These are phyloP conservation scores for Psilocybe subaeruginosa DNA, from an alignment of 768 basidiomycete genomes.

Conservation along the genomic window DNA sequence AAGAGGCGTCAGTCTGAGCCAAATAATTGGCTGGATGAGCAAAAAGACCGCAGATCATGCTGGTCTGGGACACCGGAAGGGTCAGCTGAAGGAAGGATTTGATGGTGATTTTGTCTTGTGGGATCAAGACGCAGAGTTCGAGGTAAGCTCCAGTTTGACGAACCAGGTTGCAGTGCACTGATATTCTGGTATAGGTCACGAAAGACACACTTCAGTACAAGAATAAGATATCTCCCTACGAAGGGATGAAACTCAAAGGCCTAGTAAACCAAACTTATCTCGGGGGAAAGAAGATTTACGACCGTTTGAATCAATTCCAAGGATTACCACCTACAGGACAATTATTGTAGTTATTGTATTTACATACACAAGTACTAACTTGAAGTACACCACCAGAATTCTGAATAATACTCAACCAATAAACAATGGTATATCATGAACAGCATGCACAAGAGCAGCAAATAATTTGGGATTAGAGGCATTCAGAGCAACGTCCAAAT, in stretches of 20 bases:
- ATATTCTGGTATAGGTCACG: slow-evolving; percentile 56
- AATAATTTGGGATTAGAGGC: no score
- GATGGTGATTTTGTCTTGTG: slow-evolving; percentile 91
- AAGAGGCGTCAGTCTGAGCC: slow-evolving; percentile 56
- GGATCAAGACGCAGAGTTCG: slow-evolving; percentile 51
- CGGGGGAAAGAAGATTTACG: slow-evolving; percentile 75
- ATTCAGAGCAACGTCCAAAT: not conserved
- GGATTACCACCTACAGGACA: slow-evolving; percentile 36
- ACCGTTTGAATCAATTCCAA: slow-evolving; percentile 38
- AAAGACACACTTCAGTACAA: slow-evolving; percentile 81
- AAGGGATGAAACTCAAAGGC: slow-evolving; percentile 72
- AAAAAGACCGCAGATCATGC: slow-evolving; percentile 79
- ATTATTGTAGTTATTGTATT: slow-evolving; percentile 31
- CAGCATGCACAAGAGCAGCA: no score
- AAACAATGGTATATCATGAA: no score
- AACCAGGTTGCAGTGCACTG: not conserved
- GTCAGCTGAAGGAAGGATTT: slow-evolving; percentile 68
- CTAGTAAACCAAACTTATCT: slow-evolving; percentile 78
- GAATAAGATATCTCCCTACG: slow-evolving; percentile 92
- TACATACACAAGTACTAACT: no score
- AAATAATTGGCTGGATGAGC: slow-evolving; percentile 78
- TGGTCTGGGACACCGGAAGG: slow-evolving; percentile 71
- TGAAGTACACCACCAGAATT: no score
- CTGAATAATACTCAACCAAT: no score
- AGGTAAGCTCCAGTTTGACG: slow-evolving; percentile 29